Evolutionary conservation across 495 filamentous ascomycete genomes (phyloP), one percentile per base, ranked within the genome.

Genomic region (Daldinia vernicosa): DNA sequence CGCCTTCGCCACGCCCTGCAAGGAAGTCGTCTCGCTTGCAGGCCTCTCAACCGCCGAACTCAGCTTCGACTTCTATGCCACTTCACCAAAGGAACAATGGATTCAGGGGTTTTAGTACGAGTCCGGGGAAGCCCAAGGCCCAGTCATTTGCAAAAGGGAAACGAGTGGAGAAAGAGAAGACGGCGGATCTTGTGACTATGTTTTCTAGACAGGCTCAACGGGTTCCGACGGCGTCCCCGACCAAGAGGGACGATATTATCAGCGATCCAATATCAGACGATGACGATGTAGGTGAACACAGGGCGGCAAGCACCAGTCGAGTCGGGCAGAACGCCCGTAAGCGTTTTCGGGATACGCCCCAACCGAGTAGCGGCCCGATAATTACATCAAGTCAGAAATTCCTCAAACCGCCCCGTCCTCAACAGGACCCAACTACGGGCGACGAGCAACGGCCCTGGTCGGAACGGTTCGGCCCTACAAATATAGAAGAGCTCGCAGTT

Each of bases 401-500:
- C 60, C 55, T 86, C 3, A 77, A 71, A 45, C 69, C 68, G 7
- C 43, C 74, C 32, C 55, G 62, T 28, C 70, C 69, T 22, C 40
- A 69, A 6, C 51, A 59, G n/a, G 45, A 56, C n/a, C 59, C 66
- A 30, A 53, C 24, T 11, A 53, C 70, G 7, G 68, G 67, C 32
- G 79, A 83, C 7, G 84, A 86, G 47, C 69, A 80, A 40, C 79
- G 90, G 72, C 94, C 96, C 1, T 99, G 96, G 96, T 89, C 91
- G 15, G 93, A 98, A 71, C 87, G 88, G 72, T 98, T 91, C 76
- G 87, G 84, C 2, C 96, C 96, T 0, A 67, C 75, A 1, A 87
- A 85, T 67, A 67, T 96, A n/a, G 88, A 89, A 30, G 94, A 97
- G 78, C 83, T 98, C 60, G 95, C 90, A 0, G 94, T 98, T 35